Evolutionary conservation across 352 stramenopile genomes (phyloP).

Genomic region (Thalassiosira livingstoniorum): DNA sequence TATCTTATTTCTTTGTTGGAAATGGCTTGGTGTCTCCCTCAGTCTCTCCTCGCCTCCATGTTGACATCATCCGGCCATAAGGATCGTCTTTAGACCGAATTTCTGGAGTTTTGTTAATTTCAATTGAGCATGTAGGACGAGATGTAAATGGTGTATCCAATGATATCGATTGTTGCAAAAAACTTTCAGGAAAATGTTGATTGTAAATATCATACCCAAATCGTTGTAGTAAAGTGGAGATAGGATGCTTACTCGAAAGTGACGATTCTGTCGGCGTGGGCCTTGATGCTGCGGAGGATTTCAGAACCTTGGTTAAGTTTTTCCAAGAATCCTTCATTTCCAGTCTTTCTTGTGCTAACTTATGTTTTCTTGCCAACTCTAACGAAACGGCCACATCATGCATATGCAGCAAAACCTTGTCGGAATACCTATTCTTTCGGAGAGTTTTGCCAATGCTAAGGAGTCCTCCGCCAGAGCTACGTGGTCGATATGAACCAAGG

Average conservation of each 20-base stretch:
- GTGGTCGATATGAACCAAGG: conserved; percentile 55
- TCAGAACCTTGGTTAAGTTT: neutral
- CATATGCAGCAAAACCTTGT: conserved; percentile 50
- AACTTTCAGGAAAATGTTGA: conserved; percentile 74
- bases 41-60: conserved; percentile 69
- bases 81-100: conserved; percentile 60
- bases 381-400: conserved; percentile 51
- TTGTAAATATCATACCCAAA: conserved; percentile 78
- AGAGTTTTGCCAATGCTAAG: conserved; percentile 57
- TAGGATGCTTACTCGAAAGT: conserved; percentile 4
- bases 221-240: conserved; percentile 54
- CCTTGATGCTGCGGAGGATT: neutral
- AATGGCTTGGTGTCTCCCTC: conserved; percentile 67
- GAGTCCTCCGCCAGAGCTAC: conserved; percentile 53
- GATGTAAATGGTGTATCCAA: neutral
- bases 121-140: conserved; percentile 7
- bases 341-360: neutral
- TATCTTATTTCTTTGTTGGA: too few relatives aligned
- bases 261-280: too few relatives aligned
- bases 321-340: neutral
- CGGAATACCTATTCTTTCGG: conserved; percentile 51
- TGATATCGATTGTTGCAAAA: conserved; percentile 10
- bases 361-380: conserved; percentile 27
- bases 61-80: conserved; percentile 70
- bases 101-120: conserved; percentile 62